Base-by-base conservation (phyloP, 805 yeast genomes). In the Zygosaccharomyces bisporus region DNA sequence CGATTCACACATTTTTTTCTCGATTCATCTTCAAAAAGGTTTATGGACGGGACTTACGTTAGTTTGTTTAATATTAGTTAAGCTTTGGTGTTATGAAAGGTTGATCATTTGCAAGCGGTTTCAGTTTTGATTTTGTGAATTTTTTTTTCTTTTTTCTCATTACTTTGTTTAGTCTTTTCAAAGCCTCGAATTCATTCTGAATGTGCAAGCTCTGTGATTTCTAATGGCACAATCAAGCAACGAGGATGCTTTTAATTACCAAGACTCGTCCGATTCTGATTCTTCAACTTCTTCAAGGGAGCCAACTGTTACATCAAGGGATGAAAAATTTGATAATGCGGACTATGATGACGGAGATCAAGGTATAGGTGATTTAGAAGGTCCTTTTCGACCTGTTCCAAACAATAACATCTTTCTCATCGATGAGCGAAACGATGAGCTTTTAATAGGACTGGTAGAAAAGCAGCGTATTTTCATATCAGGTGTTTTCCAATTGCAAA, bases 401-500 rank as follows among this genome's bases (percentile, higher is more conserved):
- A 40, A 49, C 18, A 14, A 34, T 2, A 59, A 59, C 41, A 30
- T 56, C 6, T 48, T 49, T 30, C n/a, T 39, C 4, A 21, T 50
- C 8, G 34, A 46, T 36, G 47, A 44, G 10, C 29, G 37, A 6
- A 41, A 45, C 3, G 41, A 48, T 16, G 35, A 41, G 0, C 30
- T 58, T 8, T 23, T 57, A 6, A 43, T 63, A 4, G 60, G 64
- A 2, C 40, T 63, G 16, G 46, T 36, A 10, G 53, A 57, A 31
- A 58, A 55, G 36, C 60, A 63, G 43, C 34, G 38, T 4, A 23
- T 62, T 1, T 55, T 47, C 41, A 21, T 63, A 13, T 53, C 63
- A 4, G 68, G 68, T 9, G 41, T 55, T 12, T 60, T 60, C 25
- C 43, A 48, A 31, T 13, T 62, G 10, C 60, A 60, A 34, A 48